Evolutionary conservation across 768 basidiomycete genomes (phyloP), one percentile per base, ranked within the genome.

Genomic region (Sarcomyxa edulis): DNA sequence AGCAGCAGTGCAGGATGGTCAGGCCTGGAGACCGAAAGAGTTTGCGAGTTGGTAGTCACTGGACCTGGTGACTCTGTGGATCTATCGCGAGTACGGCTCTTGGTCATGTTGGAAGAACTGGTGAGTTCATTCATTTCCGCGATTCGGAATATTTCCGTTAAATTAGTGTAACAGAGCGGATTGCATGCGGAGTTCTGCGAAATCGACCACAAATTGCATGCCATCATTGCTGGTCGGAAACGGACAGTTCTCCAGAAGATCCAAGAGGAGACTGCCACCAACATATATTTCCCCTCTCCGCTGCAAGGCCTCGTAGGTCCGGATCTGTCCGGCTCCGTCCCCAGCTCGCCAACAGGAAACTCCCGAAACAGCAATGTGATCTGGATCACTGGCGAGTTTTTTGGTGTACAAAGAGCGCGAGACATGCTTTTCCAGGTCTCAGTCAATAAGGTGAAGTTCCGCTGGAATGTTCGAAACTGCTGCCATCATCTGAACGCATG

Each of bases 381-480:
- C 44, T 99, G 89, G 84, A 93, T 99, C 50, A 97, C 95, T 0
- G 95, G 95, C 28, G 95, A 97, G 60, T 96, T 95, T 57, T 95
- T 97, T 47, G 89, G 89, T 12, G 94, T 97, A 8, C 90, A 95
- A 57, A 68, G 95, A 35, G 95, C 95, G 8, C 73, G 89, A 47
- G 95, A 97, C 54, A 97, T 96, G 94, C 65, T 99, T 7, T 84
- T 81, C 59, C 86, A 94, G 56, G 70, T 91, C 14, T 88, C 93
- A 5, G 65, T 82, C 40, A 83, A 74, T 54, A 97, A 97, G 77
- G 93, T 89, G 43, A 11, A 6, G 22, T 36, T 23, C 28, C 12
- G 8, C 24, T 7, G 28, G n/a, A 31, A 9, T 22, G 11, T 25
- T 4, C 24, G 12, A 9, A 23, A 10, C 15, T 20, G 29, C 30